Evolutionary conservation across 148 eudicot species (phyloP).

Genomic region (Chenopodium album): DNA sequence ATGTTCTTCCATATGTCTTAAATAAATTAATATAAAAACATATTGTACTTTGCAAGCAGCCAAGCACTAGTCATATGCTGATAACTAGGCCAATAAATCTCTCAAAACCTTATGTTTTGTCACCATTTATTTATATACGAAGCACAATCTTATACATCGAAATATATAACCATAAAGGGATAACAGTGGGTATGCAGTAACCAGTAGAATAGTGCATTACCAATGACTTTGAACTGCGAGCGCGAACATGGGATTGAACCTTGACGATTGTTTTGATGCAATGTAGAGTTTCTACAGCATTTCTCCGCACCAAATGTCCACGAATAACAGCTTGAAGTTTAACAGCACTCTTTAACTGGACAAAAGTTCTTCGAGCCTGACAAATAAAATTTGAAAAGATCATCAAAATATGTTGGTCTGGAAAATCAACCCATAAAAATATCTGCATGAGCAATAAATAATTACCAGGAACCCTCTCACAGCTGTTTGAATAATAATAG

Average conservation of each 20-base stretch:
- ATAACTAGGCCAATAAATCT: no score
- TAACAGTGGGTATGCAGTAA: not conserved
- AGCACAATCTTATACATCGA: not conserved
- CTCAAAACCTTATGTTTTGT: not conserved
- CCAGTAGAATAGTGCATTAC: slow-evolving; percentile 33
- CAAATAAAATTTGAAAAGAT: slow-evolving; percentile 19
- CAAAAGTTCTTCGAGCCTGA: slow-evolving; percentile 55
- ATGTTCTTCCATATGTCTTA: not conserved
- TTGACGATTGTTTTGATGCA: slow-evolving; percentile 84
- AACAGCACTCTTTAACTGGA: slow-evolving; percentile 54
- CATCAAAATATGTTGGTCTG: not conserved
- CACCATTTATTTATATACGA: not conserved
- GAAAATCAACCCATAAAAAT: not conserved
- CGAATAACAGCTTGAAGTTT: slow-evolving; percentile 92
- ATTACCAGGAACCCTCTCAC: slow-evolving; percentile 71
- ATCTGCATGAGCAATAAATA: not conserved
- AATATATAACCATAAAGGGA: not conserved
- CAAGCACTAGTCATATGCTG: not conserved
- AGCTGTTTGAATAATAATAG: slow-evolving; percentile 60
- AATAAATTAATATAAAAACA: no score
- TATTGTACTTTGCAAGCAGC: no score
- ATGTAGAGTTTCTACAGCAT: slow-evolving; percentile 81
- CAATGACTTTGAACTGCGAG: slow-evolving; percentile 44
- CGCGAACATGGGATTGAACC: slow-evolving; percentile 81
- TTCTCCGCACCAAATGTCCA: slow-evolving; percentile 75